These are phyloP conservation scores for Sarocladiaceae sp. DNA, from an alignment of 2,329 filamentous ascomycete species.

Conservation along the genomic window DNA sequence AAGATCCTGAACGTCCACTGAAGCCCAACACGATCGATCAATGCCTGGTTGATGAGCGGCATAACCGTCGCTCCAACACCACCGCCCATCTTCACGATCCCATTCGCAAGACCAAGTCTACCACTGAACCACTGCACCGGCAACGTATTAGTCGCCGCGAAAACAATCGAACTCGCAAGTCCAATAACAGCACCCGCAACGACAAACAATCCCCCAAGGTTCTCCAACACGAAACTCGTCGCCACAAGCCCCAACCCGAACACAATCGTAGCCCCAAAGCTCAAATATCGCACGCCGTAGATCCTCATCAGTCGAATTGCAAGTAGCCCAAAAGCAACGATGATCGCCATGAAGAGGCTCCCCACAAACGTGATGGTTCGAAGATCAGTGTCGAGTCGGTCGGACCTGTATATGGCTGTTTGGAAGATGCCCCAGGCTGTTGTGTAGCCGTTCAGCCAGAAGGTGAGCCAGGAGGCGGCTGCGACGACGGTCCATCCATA, in stretches of 20 bases:
- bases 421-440: constrained; percentile 11
- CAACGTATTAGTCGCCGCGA: constrained; percentile 10
- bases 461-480: constrained; percentile 1
- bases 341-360: constrained; percentile 7
- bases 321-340: constrained; percentile 7
- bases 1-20: constrained; percentile 47
- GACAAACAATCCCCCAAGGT: constrained; percentile 9
- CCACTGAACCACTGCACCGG: constrained; percentile 14
- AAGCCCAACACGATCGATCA: constrained; percentile 30
- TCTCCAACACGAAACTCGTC: constrained; percentile 7
- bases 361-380: constrained; percentile 12
- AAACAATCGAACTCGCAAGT: constrained; percentile 8
- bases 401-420: constrained; percentile 3
- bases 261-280: neutral
- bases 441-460: constrained; percentile 12
- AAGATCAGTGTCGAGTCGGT: neutral
- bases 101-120: constrained; percentile 12
- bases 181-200: neutral
- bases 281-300: constrained; percentile 8
- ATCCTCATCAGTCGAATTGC: neutral
- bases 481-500: constrained; percentile 12
- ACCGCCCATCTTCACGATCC: constrained; percentile 12
- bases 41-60: neutral
- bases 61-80: constrained; percentile 8
- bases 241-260: constrained; percentile 7